A percentile compares a stretch with the other conserved stretches of the same genome.
These are phyloP conservation scores for Calocybe gambosa DNA, from an alignment of 1,284 basidiomycete genomes.

Conservation along the genomic window DNA sequence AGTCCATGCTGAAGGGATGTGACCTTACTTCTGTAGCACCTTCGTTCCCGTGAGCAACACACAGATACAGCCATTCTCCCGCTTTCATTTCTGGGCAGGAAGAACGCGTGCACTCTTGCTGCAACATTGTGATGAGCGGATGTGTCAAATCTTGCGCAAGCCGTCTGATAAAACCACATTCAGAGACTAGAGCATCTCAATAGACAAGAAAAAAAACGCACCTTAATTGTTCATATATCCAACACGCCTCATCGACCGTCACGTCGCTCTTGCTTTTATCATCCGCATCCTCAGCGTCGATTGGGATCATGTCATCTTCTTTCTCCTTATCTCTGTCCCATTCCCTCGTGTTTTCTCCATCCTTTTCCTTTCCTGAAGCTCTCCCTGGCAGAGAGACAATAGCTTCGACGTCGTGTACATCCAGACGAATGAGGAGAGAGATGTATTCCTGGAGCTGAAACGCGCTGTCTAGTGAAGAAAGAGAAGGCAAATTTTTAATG, in stretches of 20 bases:
- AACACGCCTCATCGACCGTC: slow-evolving; percentile 76
- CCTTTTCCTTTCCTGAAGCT: slow-evolving; percentile 29
- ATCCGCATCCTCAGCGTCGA: slow-evolving; percentile 30
- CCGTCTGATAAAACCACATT: slow-evolving; percentile 49
- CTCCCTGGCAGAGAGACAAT: slow-evolving; percentile 73
- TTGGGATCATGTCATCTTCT: slow-evolving; percentile 22
- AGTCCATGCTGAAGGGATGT: too few relatives aligned
- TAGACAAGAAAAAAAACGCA: slow-evolving; percentile 28
- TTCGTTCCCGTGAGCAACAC: slow-evolving; percentile 85
- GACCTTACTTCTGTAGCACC: slow-evolving; percentile 65
- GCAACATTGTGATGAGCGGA: slow-evolving; percentile 82
- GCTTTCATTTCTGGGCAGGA: slow-evolving; percentile 97
- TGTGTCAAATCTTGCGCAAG: slow-evolving; percentile 89
- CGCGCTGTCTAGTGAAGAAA: slow-evolving; percentile 77
- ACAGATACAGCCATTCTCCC: slow-evolving; percentile 94
- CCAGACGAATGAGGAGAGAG: slow-evolving; percentile 74
- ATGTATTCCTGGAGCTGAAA: slow-evolving; percentile 97
- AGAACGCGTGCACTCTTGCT: slow-evolving; percentile 77
- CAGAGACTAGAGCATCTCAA: background rate
- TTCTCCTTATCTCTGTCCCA: slow-evolving; percentile 22
- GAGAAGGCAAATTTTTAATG: slow-evolving; percentile 56
- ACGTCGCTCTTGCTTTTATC: slow-evolving; percentile 44
- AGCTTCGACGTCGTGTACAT: slow-evolving; percentile 83
- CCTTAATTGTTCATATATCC: slow-evolving; percentile 95
- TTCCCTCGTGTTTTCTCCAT: slow-evolving; percentile 26